Conservation (phyloP, 176 grass and related monocot genomes). For the Avena sativa region DNA sequence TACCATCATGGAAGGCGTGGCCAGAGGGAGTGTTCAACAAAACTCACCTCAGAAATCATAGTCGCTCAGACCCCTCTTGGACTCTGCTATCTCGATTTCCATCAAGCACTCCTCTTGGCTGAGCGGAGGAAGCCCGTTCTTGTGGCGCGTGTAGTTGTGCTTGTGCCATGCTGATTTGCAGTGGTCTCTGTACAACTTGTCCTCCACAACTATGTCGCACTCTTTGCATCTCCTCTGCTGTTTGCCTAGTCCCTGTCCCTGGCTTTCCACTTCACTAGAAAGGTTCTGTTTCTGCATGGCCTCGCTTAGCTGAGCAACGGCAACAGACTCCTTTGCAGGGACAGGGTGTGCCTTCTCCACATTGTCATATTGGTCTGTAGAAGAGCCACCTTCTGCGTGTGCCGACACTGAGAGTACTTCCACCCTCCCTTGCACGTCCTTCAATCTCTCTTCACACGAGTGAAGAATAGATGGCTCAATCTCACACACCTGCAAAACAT, state of each 20-base stretch:
- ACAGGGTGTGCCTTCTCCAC: constrained; percentile 47
- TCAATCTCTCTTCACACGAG: constrained; percentile 76
- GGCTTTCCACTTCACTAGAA: constrained; percentile 36
- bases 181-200: constrained; percentile 79
- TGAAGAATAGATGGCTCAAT: constrained; percentile 81
- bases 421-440: constrained; percentile 70
- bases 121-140: constrained; percentile 61
- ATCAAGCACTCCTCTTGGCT: constrained; percentile 73
- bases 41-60: constrained; percentile 66
- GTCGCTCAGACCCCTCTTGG: constrained; percentile 70
- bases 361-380: constrained; percentile 59
- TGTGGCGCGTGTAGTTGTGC: constrained; percentile 75
- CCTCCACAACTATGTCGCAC: constrained; percentile 63
- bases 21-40: not conserved
- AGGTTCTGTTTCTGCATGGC: constrained; percentile 64
- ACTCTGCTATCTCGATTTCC: constrained; percentile 62
- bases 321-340: constrained; percentile 43
- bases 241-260: constrained; percentile 41
- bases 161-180: constrained; percentile 92
- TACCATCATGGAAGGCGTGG: not conserved
- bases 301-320: constrained; percentile 50
- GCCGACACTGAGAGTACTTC: constrained; percentile 77
- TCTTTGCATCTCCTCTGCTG: constrained; percentile 76
- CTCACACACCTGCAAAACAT: constrained; percentile 74
- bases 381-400: constrained; percentile 60